Conservation (phyloP, 352 stramenopile species). For the Phytophthora europaea region DNA sequence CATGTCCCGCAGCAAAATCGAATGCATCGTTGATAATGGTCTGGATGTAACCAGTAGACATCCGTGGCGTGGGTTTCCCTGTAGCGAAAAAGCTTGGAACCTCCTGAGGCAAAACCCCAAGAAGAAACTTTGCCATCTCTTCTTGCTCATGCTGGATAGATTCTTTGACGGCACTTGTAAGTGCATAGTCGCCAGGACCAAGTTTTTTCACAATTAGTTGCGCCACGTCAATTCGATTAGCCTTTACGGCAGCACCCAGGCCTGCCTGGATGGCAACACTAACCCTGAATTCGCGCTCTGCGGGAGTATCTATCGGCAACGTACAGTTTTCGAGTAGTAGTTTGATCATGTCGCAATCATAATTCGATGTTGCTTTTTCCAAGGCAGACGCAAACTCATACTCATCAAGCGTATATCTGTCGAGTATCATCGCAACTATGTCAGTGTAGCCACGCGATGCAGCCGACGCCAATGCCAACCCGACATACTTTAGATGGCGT, state of each 20-base stretch:
- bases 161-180: background rate
- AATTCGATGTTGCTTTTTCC: background rate
- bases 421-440: background rate
- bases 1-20: background rate
- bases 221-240: background rate
- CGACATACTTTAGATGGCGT: background rate
- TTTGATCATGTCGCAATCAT: background rate
- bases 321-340: background rate
- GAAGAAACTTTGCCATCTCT: background rate
- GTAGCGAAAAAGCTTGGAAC: background rate
- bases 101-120: background rate
- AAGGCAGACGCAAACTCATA: background rate
- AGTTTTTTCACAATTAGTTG: background rate
- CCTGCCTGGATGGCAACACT: background rate
- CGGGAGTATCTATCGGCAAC: background rate
- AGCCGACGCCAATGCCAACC: background rate
- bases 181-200: background rate
- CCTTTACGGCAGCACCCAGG: background rate
- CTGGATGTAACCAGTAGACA: background rate
- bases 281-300: background rate
- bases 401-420: background rate
- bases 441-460: background rate
- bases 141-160: background rate
- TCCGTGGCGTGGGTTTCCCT: background rate
- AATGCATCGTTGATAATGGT: background rate